Base-by-base conservation (phyloP, 2,329 filamentous ascomycete species). In the Penicillium sp. region DNA sequence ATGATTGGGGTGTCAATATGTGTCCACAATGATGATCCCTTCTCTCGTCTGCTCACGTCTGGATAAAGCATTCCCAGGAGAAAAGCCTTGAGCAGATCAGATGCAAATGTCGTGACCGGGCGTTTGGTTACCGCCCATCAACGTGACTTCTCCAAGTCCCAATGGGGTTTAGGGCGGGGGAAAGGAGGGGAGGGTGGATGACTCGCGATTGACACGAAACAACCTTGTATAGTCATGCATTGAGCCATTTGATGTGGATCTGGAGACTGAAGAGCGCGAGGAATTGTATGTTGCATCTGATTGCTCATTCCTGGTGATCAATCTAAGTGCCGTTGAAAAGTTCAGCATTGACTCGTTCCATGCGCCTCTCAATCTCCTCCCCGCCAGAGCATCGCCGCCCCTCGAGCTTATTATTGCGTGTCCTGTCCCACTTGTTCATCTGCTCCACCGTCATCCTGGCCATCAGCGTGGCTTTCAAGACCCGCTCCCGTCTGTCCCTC, bases 391-490 rank as follows among this genome's bases (percentile, higher is more conserved):
- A 39, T 50, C 55, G n/a, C 28, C 28, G 55, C 45, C 33, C n/a
- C 2, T 43, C 41, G 6, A 45, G 46, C 50, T 48, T 49, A 42
- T 48, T 49, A 42, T 50, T 51, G 45, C 54, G 57, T 43, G 51
- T 58, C 54, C 55, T 66, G 57, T 65, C 64, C 58, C 58, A 54
- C 54, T 50, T 68, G 40, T 40, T 67, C 13, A 38, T 67, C 55
- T 62, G 55, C 62, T 67, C 65, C 62, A 66, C 65, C 57, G 54
- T 70, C 56, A 69, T 73, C 54, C 70, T 76, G 67, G 72, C 71
- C 44, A 54, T 69, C 55, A 65, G 61, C 55, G 59, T 70, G 48
- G 54, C 74, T 50, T 56, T 72, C 38, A 66, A 65, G 58, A 59
- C 61, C 56, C 60, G 60, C 50, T 63, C 65, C 55, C 73, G 68